Base-by-base conservation (phyloP, 2,329 filamentous ascomycete genomes). In the Byssoonygena ceratinophila region DNA sequence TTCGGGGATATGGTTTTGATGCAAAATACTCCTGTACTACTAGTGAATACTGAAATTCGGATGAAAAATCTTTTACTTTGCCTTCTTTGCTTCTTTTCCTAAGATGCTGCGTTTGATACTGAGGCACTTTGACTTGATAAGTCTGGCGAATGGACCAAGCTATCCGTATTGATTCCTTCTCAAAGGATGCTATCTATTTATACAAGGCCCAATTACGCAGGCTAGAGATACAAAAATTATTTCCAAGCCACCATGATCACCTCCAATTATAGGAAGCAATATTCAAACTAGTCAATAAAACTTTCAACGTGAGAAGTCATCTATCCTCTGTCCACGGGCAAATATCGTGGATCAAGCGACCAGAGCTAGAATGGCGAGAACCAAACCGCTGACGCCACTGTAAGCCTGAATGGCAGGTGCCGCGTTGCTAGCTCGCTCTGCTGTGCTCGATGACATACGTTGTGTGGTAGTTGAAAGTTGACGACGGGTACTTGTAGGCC, bases 21-120 rank as follows among this genome's bases (percentile, higher is more conserved):
- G 27, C 47, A 41, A 51, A 51, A 51, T 51, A 51, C 49, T 18
- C 39, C 49, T 51, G 49, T 51, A 51, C 49, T 39, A 51, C 37
- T 51, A 51, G 46, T 51, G 27, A 45, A 37, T 39, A 37, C 27
- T 34, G 20, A 32, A 36, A 37, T 44, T 25, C 16, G 20, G 11
- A 2, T 31, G 31, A 34, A 5, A 18, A 12, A 12, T 12, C 14
- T 34, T 34, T 6, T 6, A 34, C 11, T 7, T 34, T 34, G 5
- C 14, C 31, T 14, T 12, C 11, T 6, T 34, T 4, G 27, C 27
- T 34, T 34, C 14, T 3, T 12, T 14, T 12, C 14, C 14, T 12
- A 12, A 12, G 11, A 4, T 34, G 31, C 3, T 14, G n/a, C n/a
- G n/a, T n/a, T n/a, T n/a, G n/a, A n/a, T n/a, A n/a, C n/a, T n/a